Conservation (phyloP, 768 basidiomycete genomes). For the Naganishia vishniacii region DNA sequence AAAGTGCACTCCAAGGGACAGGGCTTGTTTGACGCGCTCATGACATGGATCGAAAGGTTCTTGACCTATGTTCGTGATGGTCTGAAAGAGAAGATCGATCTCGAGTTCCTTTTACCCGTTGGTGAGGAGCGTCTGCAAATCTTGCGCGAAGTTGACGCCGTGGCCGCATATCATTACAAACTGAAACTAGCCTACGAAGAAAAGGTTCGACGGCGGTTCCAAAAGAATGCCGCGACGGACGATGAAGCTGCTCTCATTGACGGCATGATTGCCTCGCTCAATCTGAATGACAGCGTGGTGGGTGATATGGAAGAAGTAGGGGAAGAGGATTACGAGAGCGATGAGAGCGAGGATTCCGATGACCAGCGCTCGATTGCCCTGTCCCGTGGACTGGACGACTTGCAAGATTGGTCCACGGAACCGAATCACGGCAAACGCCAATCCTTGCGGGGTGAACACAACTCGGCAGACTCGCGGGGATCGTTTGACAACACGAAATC, state of each 20-base stretch:
- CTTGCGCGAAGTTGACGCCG: constrained; percentile 76
- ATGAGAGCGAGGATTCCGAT: constrained; percentile 37
- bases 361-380: constrained; percentile 21
- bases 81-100: constrained; percentile 63
- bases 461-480: not conserved
- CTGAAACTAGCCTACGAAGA: constrained; percentile 88
- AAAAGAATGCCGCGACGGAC: constrained; percentile 61
- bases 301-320: constrained; percentile 62
- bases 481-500: constrained; percentile 21
- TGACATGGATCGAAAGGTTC: constrained; percentile 96
- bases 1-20: constrained; percentile 97
- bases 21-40: constrained; percentile 83
- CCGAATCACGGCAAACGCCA: constrained; percentile 1
- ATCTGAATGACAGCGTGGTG: constrained; percentile 65
- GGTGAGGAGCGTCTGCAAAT: constrained; percentile 70
- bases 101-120: constrained; percentile 86
- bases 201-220: constrained; percentile 80
- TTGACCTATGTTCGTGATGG: constrained; percentile 85
- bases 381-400: not conserved
- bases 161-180: constrained; percentile 88
- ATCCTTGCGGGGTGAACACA: not conserved
- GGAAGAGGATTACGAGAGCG: constrained; percentile 51
- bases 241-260: constrained; percentile 82
- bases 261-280: constrained; percentile 72
- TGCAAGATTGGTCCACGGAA: constrained; percentile 16